Percentiles rank a stretch among this genome's conserved stretches.
phyloP scores from a whole-genome alignment of 2,329 filamentous ascomycete species.

The Trichoderma pleuroti region DNA sequence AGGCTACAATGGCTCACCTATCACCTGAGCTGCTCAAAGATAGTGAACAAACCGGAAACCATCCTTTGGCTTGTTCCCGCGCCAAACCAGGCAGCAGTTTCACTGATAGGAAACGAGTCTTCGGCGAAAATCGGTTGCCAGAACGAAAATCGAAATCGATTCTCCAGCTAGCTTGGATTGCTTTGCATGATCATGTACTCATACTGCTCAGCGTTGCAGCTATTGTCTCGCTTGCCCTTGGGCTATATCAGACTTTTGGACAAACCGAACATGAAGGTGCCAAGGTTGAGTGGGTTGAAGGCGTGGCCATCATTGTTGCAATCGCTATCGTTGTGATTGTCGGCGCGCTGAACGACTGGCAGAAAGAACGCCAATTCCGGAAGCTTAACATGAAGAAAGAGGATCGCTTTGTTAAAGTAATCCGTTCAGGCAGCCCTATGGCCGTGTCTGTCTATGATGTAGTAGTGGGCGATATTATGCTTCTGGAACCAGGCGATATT shows the following conservation, averaged over 20 bases:
- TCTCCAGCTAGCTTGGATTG: conserved; percentile 72
- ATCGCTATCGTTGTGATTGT: conserved; percentile 56
- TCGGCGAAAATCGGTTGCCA: conserved; percentile 67
- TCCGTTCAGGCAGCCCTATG: conserved; percentile 62
- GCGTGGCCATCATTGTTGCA: conserved; percentile 52
- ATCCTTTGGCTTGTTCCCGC: not conserved
- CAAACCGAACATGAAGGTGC: conserved; percentile 41
- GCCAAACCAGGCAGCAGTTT: not conserved
- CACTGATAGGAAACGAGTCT: conserved; percentile 65
- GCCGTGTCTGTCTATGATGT: conserved; percentile 65
- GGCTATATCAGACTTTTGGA: conserved; percentile 62
- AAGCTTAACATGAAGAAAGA: conserved; percentile 61
- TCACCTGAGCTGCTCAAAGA: not conserved
- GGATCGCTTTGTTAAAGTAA: conserved; percentile 62
- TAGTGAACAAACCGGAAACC: not conserved
- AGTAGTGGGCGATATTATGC: conserved; percentile 65
- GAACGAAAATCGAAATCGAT: conserved; percentile 71
- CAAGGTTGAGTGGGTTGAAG: conserved; percentile 62
- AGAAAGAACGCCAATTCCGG: conserved; percentile 64
- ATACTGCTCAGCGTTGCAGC: conserved; percentile 64
- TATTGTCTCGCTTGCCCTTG: conserved; percentile 61
- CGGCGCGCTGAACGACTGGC: conserved; percentile 63
- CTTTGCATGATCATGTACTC: conserved; percentile 55
- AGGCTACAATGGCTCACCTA: conserved; percentile 37
- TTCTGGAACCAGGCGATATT: conserved; percentile 66